Evolutionary conservation across 805 yeast species (phyloP), one percentile per base, ranked within the genome.

Genomic region (Starmerella bacillaris): DNA sequence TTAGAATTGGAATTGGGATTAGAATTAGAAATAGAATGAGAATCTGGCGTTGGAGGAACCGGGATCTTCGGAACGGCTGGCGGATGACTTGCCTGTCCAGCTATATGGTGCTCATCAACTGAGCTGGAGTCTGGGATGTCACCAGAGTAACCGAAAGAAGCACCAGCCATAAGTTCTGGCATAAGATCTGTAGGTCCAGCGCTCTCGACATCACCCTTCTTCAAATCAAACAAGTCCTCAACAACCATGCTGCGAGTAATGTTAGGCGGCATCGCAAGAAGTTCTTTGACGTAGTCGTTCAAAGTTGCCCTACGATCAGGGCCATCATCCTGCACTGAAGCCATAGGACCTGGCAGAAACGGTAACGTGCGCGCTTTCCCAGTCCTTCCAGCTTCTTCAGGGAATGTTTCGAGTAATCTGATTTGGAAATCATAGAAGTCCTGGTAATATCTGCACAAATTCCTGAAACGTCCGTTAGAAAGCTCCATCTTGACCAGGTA

Each of bases 341-440:
- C 76, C 32, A 86, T 65, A 2, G 98, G 99, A 1, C 96, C 98
- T 0, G 98, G 96, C 50, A 89, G 84, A 45, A 75, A 82, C 5
- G 98, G 98, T 38, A 89, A 64, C 21, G 78, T 74, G 44, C 98
- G 70, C 35, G 72, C 70, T 19, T 71, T 64, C 55, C 78, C 78
- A 36, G 73, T 75, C 45, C 80, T 73, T 11, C 95, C 95, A 6
- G 95, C 93, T 56, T 86, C 98, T 40, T 67, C 72, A 5, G 95
- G 95, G 63, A 78, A 89, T 19, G 73, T 64, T 48, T 78, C 89
- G 34, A 86, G 62, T 34, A 89, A 61, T 42, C 67, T 70, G 35
- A 83, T 83, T 54, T 89, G 98, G 52, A 84, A 69, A 53, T 89
- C 93, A 55, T 84, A 89, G 53, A 89, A 89, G 58, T 89, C 98